These are phyloP conservation scores for Penicillium oxalicum DNA, from an alignment of 2,329 filamentous ascomycete species.

Conservation along the genomic window DNA sequence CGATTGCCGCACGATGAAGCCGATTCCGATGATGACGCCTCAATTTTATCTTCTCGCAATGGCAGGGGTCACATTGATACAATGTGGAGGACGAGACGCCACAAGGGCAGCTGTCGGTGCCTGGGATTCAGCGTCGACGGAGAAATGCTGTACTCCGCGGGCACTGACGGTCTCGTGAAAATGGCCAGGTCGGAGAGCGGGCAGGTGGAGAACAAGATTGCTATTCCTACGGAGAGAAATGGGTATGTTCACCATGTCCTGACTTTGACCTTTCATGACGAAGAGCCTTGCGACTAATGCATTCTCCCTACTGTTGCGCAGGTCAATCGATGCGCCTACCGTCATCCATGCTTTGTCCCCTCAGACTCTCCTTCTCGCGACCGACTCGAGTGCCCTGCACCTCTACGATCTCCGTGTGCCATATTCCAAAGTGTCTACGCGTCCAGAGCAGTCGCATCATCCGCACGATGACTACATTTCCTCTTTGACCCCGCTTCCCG, in stretches of 20 bases:
- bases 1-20: conserved; percentile 58
- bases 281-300: conserved; percentile 3
- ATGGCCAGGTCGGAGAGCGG: conserved; percentile 54
- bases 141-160: conserved; percentile 55
- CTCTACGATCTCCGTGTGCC: conserved; percentile 74
- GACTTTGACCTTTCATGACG: conserved; percentile 1
- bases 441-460: conserved; percentile 71
- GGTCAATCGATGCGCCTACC: conserved; percentile 63
- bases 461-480: conserved; percentile 93
- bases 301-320: conserved; percentile 25
- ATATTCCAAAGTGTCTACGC: conserved; percentile 49
- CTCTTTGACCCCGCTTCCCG: conserved; percentile 74
- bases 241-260: conserved; percentile 28
- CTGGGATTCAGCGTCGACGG: conserved; percentile 77
- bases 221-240: conserved; percentile 54
- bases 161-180: conserved; percentile 60
- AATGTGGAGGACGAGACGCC: conserved; percentile 77
- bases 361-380: conserved; percentile 80
- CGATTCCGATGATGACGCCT: conserved; percentile 47
- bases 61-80: conserved; percentile 74
- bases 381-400: conserved; percentile 84
- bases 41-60: conserved; percentile 42
- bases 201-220: conserved; percentile 73
- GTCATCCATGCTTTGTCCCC: conserved; percentile 79
- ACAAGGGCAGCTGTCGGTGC: conserved; percentile 88